phyloP scores from a whole-genome alignment of 1,284 basidiomycete genomes.

The Filobasidium uniguttulatum region DNA sequence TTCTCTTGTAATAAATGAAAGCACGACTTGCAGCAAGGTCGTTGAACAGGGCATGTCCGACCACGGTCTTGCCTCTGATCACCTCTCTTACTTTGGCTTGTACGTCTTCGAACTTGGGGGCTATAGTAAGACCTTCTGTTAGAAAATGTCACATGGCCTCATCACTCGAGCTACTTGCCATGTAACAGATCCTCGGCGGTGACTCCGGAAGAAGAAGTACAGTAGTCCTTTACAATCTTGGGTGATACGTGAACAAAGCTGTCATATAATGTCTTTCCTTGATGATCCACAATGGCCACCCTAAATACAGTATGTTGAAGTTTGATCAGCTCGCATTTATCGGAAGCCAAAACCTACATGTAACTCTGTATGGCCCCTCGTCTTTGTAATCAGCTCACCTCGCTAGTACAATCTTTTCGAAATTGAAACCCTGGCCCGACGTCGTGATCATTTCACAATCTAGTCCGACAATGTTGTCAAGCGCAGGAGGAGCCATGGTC shows the following conservation, averaged over 20 bases:
- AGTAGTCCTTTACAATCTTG: constrained; percentile 41
- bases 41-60: constrained; percentile 86
- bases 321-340: not conserved
- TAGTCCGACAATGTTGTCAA: constrained; percentile 8
- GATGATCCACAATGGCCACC: constrained; percentile 40
- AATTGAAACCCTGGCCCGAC: constrained; percentile 5
- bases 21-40: constrained; percentile 55
- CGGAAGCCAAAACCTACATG: not conserved
- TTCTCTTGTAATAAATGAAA: not conserved
- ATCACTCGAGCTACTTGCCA: constrained; percentile 24
- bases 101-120: constrained; percentile 62
- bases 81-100: constrained; percentile 60
- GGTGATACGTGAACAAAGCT: constrained; percentile 39
- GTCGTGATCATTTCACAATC: constrained; percentile 31
- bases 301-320: too few species aligned
- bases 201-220: constrained; percentile 42
- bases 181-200: constrained; percentile 35
- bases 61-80: constrained; percentile 62
- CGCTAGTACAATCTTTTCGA: constrained; percentile 21
- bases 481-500: not conserved
- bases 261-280: constrained; percentile 38
- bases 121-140: constrained; percentile 35
- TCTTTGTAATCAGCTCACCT: constrained; percentile 1
- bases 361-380: too few species aligned
- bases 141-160: too few species aligned